phyloP scores from a whole-genome alignment of 768 basidiomycete species.

The Xerocomus potaroensis region DNA sequence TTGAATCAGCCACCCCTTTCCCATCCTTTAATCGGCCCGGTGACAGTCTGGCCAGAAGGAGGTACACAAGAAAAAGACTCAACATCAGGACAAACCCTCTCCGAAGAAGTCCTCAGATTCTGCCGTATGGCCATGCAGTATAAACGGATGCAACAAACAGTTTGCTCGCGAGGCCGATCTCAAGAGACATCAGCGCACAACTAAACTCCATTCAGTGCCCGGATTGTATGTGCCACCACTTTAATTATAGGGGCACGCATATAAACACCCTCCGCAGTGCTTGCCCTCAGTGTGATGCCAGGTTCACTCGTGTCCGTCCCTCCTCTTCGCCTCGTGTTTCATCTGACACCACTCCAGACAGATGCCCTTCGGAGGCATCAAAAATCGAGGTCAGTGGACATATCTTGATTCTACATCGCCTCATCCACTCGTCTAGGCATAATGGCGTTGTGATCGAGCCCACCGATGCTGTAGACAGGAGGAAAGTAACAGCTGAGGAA shows the following conservation, averaged over 20 bases:
- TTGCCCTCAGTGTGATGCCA: slow-evolving; percentile 78
- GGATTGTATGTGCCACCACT: slow-evolving; percentile 57
- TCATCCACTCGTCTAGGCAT: slow-evolving; percentile 36
- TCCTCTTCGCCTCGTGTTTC: slow-evolving; percentile 9
- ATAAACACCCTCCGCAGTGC: slow-evolving; percentile 38
- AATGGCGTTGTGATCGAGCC: slow-evolving; percentile 66
- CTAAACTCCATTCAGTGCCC: slow-evolving; percentile 70
- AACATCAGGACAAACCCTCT: slow-evolving; percentile 40
- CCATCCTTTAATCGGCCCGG: slow-evolving; percentile 5
- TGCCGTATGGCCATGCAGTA: slow-evolving; percentile 74
- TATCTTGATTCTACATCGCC: slow-evolving; percentile 1
- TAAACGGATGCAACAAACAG: slow-evolving; percentile 76
- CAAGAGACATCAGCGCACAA: slow-evolving; percentile 77
- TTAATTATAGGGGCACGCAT: slow-evolving; percentile 14
- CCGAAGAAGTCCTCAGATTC: slow-evolving; percentile 49
- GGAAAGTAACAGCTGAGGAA: slow-evolving; percentile 19
- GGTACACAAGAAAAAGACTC: slow-evolving; percentile 35
- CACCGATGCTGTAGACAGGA: slow-evolving; percentile 20
- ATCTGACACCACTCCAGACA: slow-evolving; percentile 43
- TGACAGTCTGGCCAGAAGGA: slow-evolving; percentile 42
- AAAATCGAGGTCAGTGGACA: slow-evolving; percentile 59
- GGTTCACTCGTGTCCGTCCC: slow-evolving; percentile 67
- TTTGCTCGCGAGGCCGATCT: slow-evolving; percentile 81
- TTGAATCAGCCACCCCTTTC: no score
- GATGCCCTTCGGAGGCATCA: slow-evolving; percentile 78